These are phyloP conservation scores for Ceratocystis cubensis DNA, from an alignment of 2,329 filamentous ascomycete genomes.

Conservation along the genomic window DNA sequence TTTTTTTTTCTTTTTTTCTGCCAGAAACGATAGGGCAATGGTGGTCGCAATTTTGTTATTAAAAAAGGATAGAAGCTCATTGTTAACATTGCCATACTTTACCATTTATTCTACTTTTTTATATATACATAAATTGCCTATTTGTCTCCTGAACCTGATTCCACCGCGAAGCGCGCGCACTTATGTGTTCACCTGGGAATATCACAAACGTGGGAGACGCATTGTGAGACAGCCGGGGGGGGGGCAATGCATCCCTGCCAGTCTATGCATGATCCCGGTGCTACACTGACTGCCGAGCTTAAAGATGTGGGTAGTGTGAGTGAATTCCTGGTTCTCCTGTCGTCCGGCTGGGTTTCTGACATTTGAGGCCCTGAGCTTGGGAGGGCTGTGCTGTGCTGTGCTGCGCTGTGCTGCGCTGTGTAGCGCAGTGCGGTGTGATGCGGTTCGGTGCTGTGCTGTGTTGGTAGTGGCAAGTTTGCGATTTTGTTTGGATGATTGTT, in stretches of 20 bases:
- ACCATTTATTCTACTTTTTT: not conserved
- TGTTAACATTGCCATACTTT: not conserved
- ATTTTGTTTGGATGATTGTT: no score
- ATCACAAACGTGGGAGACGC: not conserved
- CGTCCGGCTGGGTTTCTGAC: not conserved
- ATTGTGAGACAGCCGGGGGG: not conserved
- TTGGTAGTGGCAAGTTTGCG: no score
- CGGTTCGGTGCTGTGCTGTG: no score
- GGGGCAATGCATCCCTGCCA: not conserved
- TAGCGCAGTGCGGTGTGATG: no score
- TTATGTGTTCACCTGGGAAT: not conserved
- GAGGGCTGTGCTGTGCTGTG: not conserved
- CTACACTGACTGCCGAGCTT: not conserved
- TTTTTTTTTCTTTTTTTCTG: not conserved
- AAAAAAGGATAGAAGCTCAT: not conserved
- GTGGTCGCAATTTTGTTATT: not conserved
- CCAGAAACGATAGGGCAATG: not conserved
- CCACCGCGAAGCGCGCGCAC: no score
- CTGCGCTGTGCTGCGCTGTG: no score
- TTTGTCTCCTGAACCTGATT: not conserved
- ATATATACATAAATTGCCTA: not conserved
- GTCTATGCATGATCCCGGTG: not conserved
- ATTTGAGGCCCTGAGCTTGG: not conserved
- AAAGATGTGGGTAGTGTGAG: not conserved
- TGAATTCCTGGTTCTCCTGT: conserved; percentile 7